Evolutionary conservation across 2,329 filamentous ascomycete species (phyloP).

Genomic region (Stachybotrys chlorohalonatus): DNA sequence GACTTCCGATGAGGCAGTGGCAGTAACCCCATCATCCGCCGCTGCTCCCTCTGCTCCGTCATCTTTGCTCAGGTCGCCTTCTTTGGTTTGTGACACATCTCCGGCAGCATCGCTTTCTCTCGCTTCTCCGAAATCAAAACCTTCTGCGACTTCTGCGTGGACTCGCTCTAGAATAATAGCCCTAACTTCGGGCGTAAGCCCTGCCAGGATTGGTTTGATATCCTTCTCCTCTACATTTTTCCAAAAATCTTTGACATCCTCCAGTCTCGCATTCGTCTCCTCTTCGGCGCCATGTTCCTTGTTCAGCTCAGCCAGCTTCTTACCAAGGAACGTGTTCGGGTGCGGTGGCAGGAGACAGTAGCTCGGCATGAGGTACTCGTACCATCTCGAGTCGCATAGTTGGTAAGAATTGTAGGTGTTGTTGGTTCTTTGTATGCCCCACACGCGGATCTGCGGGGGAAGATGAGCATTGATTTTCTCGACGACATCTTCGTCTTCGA

Average conservation of each 20-base stretch:
- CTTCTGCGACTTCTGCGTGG: conserved; percentile 27
- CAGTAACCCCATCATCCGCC: no score
- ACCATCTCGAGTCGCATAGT: conserved; percentile 88
- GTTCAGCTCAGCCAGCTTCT: conserved; percentile 70
- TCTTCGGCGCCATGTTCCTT: conserved; percentile 65
- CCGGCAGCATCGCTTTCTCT: neutral
- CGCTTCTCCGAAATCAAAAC: neutral
- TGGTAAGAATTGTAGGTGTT: conserved; percentile 93
- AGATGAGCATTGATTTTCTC: conserved; percentile 84
- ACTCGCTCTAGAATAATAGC: conserved; percentile 55
- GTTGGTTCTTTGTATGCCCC: conserved; percentile 85
- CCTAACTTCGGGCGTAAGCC: conserved; percentile 54
- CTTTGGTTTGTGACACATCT: neutral
- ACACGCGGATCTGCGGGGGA: conserved; percentile 83
- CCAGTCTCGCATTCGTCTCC: conserved; percentile 58
- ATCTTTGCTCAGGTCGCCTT: neutral
- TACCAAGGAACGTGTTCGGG: conserved; percentile 75
- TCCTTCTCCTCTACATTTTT: conserved; percentile 68
- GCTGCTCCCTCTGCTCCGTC: neutral
- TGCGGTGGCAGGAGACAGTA: conserved; percentile 90
- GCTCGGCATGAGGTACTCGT: conserved; percentile 93
- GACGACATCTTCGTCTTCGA: conserved; percentile 81
- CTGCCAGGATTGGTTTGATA: conserved; percentile 60
- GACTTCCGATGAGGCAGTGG: neutral
- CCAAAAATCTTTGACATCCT: conserved; percentile 78